Conservation (phyloP, 192 early-diverging fungal species). For the Coemansia sp. region DNA sequence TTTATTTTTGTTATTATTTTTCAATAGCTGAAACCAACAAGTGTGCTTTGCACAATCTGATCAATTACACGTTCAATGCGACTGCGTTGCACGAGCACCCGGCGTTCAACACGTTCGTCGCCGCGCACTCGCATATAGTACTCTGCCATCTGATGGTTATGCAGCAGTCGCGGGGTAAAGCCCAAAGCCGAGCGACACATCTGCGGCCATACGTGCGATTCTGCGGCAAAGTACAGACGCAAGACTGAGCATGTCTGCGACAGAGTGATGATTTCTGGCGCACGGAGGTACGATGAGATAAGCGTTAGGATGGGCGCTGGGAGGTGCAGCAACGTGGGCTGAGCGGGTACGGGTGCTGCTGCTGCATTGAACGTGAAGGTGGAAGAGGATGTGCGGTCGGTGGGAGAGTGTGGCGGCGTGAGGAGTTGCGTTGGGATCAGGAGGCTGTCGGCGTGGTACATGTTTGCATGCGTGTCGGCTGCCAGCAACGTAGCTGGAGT, state of each 20-base stretch:
- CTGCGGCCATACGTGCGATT: constrained; percentile 34
- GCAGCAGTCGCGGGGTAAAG: constrained; percentile 25
- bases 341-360: no score
- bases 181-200: constrained; percentile 26
- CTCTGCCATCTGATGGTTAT: constrained; percentile 37
- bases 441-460: constrained; percentile 11
- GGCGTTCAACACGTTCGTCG: constrained; percentile 28
- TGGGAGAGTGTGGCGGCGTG: constrained; percentile 39
- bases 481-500: background rate
- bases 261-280: constrained; percentile 14
- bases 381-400: background rate
- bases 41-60: constrained; percentile 21
- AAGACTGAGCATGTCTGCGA: constrained; percentile 39
- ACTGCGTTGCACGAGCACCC: constrained; percentile 32
- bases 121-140: constrained; percentile 47
- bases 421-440: constrained; percentile 32
- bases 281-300: constrained; percentile 27
- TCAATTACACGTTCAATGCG: constrained; percentile 32
- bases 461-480: background rate
- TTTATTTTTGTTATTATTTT: background rate
- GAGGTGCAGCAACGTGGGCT: constrained; percentile 15
- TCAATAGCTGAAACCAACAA: no score
- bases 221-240: constrained; percentile 24
- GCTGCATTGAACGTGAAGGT: background rate
- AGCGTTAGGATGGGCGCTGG: constrained; percentile 34